A percentile compares a stretch with the other conserved stretches of the same genome.
These are phyloP conservation scores for Chaetomidium leptoderma DNA, from an alignment of 495 filamentous ascomycete species.

Conservation along the genomic window DNA sequence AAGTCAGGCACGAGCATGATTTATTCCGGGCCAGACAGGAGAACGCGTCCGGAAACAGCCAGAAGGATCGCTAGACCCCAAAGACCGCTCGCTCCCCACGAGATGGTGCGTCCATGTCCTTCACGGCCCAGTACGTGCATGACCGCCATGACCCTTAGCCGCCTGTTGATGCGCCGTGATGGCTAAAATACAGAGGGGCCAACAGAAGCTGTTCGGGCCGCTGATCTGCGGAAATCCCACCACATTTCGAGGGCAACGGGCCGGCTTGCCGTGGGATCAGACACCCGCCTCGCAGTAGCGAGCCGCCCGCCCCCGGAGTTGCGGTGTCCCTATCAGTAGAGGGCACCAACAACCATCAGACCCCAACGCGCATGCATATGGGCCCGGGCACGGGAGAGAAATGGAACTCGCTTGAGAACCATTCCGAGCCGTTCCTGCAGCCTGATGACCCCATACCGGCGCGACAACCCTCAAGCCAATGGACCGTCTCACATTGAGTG, in stretches of 20 bases:
- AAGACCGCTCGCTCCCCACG: background rate
- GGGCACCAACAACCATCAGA: background rate
- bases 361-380: background rate
- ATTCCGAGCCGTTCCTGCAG: constrained; percentile 32
- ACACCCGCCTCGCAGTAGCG: constrained; percentile 23
- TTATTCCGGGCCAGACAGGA: background rate
- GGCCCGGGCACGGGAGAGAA: constrained; percentile 19
- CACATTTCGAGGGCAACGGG: constrained; percentile 26
- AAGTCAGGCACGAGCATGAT: background rate
- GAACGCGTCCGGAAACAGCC: background rate
- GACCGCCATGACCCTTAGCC: background rate
- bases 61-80: constrained; percentile 7
- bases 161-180: constrained; percentile 5
- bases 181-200: constrained; percentile 24
- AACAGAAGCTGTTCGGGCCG: constrained; percentile 4
- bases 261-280: constrained; percentile 28
- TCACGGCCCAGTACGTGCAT: background rate
- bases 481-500: constrained; percentile 24
- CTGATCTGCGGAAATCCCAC: constrained; percentile 22
- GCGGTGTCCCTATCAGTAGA: background rate
- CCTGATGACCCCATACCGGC: constrained; percentile 12
- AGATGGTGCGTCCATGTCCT: background rate
- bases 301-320: constrained; percentile 18
- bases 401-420: constrained; percentile 33
- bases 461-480: constrained; percentile 11